A percentile compares a stretch with the other conserved stretches of the same genome.
Evolutionary conservation across 139 green algal species (phyloP).

Genomic region (Astrephomene gubernaculifera): DNA sequence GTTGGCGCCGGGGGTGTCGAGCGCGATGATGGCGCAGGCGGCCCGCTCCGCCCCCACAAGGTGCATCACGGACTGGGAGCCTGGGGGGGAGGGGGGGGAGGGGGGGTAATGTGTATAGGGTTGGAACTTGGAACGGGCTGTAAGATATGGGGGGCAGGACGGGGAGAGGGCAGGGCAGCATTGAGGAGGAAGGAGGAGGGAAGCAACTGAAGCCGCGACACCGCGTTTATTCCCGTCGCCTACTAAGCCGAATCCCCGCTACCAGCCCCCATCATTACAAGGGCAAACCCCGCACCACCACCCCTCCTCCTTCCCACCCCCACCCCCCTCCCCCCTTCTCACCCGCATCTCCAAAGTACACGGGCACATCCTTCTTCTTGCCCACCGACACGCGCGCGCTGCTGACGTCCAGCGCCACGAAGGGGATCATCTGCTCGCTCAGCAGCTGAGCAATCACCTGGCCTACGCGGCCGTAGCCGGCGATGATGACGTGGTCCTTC

Average conservation of each 20-base stretch:
- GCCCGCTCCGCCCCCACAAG: constrained; percentile 76
- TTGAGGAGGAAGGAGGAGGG: not conserved
- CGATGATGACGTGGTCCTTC: constrained; percentile 95
- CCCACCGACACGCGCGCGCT: constrained; percentile 75
- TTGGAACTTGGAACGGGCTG: not conserved
- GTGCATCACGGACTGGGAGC: constrained; percentile 69
- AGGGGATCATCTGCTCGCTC: constrained; percentile 95
- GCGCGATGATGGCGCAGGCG: constrained; percentile 92
- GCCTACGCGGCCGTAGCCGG: constrained; percentile 89
- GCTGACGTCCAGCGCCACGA: constrained; percentile 94
- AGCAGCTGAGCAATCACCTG: constrained; percentile 96
- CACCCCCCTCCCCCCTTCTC: not conserved
- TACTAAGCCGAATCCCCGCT: too few relatives aligned
- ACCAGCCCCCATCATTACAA: too few relatives aligned
- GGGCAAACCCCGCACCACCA: not conserved
- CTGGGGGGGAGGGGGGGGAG: not conserved
- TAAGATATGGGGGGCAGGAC: not conserved
- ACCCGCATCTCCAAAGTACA: constrained; percentile 98
- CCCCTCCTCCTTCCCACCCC: not conserved
- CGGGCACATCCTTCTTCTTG: constrained; percentile 86
- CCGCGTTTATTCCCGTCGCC: too few relatives aligned
- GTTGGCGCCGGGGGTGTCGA: constrained; percentile 93
- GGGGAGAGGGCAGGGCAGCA: not conserved
- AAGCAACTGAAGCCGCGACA: too few relatives aligned
- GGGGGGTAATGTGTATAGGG: too few relatives aligned